Percentiles rank a stretch among this genome's conserved stretches.
phyloP scores from a whole-genome alignment of 176 grass and related monocot genomes.

The Rhynchospora breviuscula region DNA sequence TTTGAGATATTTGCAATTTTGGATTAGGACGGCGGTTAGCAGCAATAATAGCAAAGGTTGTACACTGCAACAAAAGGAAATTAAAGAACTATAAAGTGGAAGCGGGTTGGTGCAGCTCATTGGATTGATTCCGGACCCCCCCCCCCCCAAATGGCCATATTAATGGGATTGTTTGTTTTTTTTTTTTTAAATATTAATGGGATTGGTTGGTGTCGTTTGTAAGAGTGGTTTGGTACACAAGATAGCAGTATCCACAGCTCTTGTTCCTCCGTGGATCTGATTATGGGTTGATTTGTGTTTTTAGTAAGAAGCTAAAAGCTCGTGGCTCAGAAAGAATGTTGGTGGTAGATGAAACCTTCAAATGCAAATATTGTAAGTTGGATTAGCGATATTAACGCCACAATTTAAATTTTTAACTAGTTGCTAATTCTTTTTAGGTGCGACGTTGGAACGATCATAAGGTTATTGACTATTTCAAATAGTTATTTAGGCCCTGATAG shows the following conservation, averaged over 20 bases:
- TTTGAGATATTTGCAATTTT: slow-evolving; percentile 17
- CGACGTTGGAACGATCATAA: too few relatives aligned
- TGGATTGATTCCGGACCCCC: not conserved
- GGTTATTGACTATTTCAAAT: too few relatives aligned
- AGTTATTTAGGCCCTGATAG: too few relatives aligned
- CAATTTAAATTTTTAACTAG: too few relatives aligned
- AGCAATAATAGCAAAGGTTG: not conserved
- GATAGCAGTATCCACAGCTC: not conserved
- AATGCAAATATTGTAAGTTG: too few relatives aligned
- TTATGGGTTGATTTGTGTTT: not conserved
- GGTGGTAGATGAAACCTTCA: too few relatives aligned
- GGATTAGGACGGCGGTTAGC: not conserved
- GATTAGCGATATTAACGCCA: too few relatives aligned
- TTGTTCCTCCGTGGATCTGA: not conserved
- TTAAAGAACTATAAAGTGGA: not conserved
- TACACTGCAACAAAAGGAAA: not conserved
- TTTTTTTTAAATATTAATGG: slow-evolving; percentile 24
- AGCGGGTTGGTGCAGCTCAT: slow-evolving; percentile 13
- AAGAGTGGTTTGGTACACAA: slow-evolving; percentile 19
- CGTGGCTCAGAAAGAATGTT: too few relatives aligned
- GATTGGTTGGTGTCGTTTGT: slow-evolving; percentile 23
- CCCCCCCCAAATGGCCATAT: not conserved
- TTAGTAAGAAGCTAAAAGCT: not conserved
- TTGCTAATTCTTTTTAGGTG: too few relatives aligned
- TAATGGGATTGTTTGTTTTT: slow-evolving; percentile 32